phyloP scores from a whole-genome alignment of 768 basidiomycete genomes.

The Naematelia aurantialba region DNA sequence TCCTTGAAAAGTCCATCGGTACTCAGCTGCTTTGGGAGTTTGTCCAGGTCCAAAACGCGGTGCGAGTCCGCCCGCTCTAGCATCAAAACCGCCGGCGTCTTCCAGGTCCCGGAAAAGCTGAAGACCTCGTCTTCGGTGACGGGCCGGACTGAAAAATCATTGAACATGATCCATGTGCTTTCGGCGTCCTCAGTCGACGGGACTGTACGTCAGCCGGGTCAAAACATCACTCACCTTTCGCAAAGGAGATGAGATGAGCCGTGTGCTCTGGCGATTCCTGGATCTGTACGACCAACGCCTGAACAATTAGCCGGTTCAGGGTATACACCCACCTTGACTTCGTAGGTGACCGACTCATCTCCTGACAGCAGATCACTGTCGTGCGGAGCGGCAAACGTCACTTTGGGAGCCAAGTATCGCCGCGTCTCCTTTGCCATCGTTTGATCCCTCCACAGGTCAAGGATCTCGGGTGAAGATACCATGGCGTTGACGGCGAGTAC shows the following conservation, averaged over 20 bases:
- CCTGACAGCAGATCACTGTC: conserved; percentile 23
- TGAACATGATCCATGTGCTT: conserved; percentile 85
- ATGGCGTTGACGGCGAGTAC: conserved; percentile 81
- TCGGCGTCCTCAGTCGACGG: conserved; percentile 59
- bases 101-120: conserved; percentile 85
- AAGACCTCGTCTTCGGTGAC: conserved; percentile 82
- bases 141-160: conserved; percentile 86
- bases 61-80: conserved; percentile 69
- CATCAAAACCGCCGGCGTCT: conserved; percentile 92
- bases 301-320: conserved; percentile 9
- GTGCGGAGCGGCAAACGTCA: conserved; percentile 11
- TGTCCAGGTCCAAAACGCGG: conserved; percentile 61
- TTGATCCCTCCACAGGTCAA: conserved; percentile 70
- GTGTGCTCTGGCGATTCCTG: conserved; percentile 61
- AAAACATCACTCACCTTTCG: conserved; percentile 62
- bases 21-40: conserved; percentile 66
- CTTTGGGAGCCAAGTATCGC: conserved; percentile 26
- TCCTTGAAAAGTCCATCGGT: conserved; percentile 73
- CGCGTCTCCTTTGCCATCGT: conserved; percentile 13
- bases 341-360: conserved; percentile 57
- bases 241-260: conserved; percentile 81
- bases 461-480: conserved; percentile 69
- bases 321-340: conserved; percentile 61
- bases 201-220: conserved; percentile 54
- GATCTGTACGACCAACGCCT: conserved; percentile 82